Base-by-base conservation (phyloP, 2,329 filamentous ascomycete species). In the Diaporthe ilicicola region DNA sequence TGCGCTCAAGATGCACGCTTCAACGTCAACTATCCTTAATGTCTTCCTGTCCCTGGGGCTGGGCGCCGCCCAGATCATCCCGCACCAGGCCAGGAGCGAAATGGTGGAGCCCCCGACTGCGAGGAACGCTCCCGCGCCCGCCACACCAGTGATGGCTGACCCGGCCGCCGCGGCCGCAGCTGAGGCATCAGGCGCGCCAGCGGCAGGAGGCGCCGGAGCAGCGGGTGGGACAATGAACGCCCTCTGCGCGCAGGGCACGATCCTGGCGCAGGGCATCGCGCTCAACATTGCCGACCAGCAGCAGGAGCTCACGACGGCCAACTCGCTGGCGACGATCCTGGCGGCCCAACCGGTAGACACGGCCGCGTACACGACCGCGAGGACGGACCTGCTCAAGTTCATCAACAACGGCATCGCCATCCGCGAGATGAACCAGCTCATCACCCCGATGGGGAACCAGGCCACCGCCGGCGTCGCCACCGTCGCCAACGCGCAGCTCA, bases 251-350 rank as follows among this genome's bases (percentile, higher is more conserved):
- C 65, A 69, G 6, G 73, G 73, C n/a, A 64, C 70, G 54, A 74
- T 76, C 67, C 55, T 77, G 24, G 75, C 75, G 6, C 67, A 70
- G 50, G 75, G 75, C 34, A 77, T 77, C 39, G 64, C 70, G 13
- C 32, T 73, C n/a, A 77, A 77, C 69, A 77, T 77, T 24, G 50
- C 65, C 32, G 73, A 73, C 46, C 76, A 77, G 70, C 67, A 75
- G 71, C 67, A 73, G 64, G 75, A 77, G 72, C 72, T 73, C 44
- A 17, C 62, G 8, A 70, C 74, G 4, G 70, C 72, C 15, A 69
- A 61, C 46, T 5, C 65, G 53, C 34, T 71, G n/a, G 54, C 69
- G 24, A 22, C n/a, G 44, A 55, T 73, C 29, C 64, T 77, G 44
- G 62, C 61, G 54, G 55, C 69, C 7, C 70, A 71, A 15, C 70